These are phyloP conservation scores for Solanum arcanum DNA, from an alignment of 257 asterid species.

Conservation along the genomic window DNA sequence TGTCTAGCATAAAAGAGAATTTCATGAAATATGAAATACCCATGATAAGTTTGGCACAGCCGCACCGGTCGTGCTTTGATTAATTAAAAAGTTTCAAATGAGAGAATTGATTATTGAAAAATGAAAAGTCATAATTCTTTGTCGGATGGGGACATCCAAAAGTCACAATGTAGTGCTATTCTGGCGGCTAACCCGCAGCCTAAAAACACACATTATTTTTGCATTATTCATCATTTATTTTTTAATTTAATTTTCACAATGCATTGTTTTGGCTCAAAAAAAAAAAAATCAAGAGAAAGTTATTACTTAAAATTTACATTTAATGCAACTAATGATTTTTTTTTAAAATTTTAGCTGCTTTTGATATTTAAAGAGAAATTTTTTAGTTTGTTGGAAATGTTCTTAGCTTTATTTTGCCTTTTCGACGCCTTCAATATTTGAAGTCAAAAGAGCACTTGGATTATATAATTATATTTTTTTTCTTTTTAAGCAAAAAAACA, in stretches of 20 bases:
- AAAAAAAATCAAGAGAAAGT: neutral
- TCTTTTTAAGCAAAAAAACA: neutral
- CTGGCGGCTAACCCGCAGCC: neutral
- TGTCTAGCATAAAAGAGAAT: neutral
- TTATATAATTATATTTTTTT: neutral
- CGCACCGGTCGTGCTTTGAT: neutral
- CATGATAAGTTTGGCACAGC: neutral
- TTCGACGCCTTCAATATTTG: neutral
- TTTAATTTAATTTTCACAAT: no score
- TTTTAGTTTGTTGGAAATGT: neutral
- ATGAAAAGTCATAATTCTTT: neutral
- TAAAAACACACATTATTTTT: neutral
- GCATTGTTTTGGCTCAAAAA: neutral
- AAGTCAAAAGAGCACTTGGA: neutral
- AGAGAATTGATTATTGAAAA: neutral
- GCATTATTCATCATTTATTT: neutral
- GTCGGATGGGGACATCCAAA: neutral
- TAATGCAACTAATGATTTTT: no score
- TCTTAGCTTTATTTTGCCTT: neutral
- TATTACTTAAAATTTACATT: no score
- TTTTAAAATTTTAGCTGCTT: neutral
- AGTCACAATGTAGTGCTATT: neutral
- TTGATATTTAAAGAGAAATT: neutral
- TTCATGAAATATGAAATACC: neutral
- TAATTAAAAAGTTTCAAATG: neutral